Evolutionary conservation across 305 asterid genomes (phyloP), one percentile per base, ranked within the genome.

Genomic region (Rubia balearica): DNA sequence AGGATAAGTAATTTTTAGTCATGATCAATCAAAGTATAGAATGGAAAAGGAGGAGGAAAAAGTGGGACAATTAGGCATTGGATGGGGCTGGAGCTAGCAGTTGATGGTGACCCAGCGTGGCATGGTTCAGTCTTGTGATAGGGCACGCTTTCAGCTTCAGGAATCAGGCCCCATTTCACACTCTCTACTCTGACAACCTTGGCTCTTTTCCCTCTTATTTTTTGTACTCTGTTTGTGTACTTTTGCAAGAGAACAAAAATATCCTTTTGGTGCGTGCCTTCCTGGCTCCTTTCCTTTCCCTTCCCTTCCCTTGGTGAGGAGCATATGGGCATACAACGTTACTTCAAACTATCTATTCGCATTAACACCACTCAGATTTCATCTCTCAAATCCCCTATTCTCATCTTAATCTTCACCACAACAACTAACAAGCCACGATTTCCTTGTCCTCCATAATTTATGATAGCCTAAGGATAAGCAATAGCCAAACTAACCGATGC

Each of bases 61-160:
- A 53, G 59, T n/a, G 59, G 38, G 46, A 19, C 41, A 7, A 2
- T 6, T 48, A 61, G 46, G 36, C 7, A 61, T 14, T 61, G 45
- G 67, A 33, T 61, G 67, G 61, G 60, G 36, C 13, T 10, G 12
- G 62, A 19, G 16, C 45, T 4, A 8, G 72, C 48, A 41, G 73
- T 13, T 70, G 66, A 70, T 59, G 73, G 12, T 70, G 74, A 70
- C 74, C 59, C 59, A 70, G 60, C 59, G 33, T 70, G 59, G 74
- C 67, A 59, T 16, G 36, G 59, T 59, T 3, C 16, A 42, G 59
- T 43, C 74, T 59, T 51, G 71, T 67, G 43, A 46, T 51, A 8
- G 62, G 48, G 45, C 48, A 16, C 6, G 67, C 10, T 24, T 10
- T 53, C 59, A 53, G 21, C 56, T 14, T 48, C 55, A 48, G 55